phyloP scores from a whole-genome alignment of 1,139 yeast species.

The Yamadazyma aaseri region DNA sequence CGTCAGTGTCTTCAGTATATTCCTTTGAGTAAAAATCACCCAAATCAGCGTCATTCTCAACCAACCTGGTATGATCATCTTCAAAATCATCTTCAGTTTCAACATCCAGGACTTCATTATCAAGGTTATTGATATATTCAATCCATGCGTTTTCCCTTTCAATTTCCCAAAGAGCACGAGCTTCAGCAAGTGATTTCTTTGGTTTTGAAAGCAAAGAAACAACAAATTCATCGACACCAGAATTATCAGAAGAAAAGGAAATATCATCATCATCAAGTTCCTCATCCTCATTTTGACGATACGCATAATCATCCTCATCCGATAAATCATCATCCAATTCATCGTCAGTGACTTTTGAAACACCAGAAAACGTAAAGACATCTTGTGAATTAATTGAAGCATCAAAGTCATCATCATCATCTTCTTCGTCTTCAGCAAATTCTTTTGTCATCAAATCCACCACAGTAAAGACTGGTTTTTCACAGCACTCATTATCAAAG shows the following conservation, averaged over 20 bases:
- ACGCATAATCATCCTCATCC: background rate
- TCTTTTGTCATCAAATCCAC: background rate
- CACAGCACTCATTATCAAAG: background rate
- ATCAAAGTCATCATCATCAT: no score
- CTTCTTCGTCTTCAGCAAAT: conserved; percentile 1
- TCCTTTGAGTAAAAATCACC: conserved; percentile 2
- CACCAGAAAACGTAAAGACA: no score
- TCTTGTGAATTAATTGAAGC: no score
- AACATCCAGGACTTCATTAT: background rate
- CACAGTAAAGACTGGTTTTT: no score
- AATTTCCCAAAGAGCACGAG: conserved; percentile 2
- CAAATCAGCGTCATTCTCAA: background rate
- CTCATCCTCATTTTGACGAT: no score
- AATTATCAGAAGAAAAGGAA: background rate
- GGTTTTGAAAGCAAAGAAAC: background rate
- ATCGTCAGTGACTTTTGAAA: background rate
- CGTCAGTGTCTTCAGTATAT: conserved; percentile 7
- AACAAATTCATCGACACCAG: background rate
- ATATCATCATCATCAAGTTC: background rate
- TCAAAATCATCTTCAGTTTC: conserved; percentile 1
- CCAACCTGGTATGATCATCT: background rate
- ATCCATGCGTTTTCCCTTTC: conserved; percentile 9
- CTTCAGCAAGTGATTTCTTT: conserved; percentile 3
- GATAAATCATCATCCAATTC: background rate
- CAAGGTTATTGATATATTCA: conserved; percentile 1